These are phyloP conservation scores for Elongisporangium prolatum DNA, from an alignment of 352 stramenopile genomes.

Conservation along the genomic window DNA sequence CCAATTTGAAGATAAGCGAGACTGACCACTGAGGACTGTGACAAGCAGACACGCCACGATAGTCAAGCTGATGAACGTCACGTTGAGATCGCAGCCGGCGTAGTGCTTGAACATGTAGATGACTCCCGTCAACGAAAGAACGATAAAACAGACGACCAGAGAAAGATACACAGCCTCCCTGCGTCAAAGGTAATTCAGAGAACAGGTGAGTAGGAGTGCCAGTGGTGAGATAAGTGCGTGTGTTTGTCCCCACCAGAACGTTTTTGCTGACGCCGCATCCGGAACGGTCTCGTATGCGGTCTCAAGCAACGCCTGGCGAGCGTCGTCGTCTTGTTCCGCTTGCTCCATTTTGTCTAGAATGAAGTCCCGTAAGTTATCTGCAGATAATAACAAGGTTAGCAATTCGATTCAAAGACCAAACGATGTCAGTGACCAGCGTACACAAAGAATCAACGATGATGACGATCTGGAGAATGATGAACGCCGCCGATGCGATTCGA, in stretches of 20 bases:
- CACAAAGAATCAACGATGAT: conserved; percentile 78
- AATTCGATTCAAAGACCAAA: neutral
- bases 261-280: neutral
- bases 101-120: conserved; percentile 53
- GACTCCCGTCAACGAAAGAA: conserved; percentile 30
- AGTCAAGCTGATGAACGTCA: conserved; percentile 56
- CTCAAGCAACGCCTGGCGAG: conserved; percentile 40
- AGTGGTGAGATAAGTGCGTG: neutral
- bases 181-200: neutral
- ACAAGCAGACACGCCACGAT: conserved; percentile 35
- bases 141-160: conserved; percentile 31
- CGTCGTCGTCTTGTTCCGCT: conserved; percentile 46
- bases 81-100: conserved; percentile 44
- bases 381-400: neutral
- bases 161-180: conserved; percentile 60
- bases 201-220: neutral
- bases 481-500: conserved; percentile 49
- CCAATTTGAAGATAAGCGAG: neutral
- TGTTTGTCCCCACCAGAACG: neutral
- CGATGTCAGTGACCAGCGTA: conserved; percentile 10
- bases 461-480: conserved; percentile 75
- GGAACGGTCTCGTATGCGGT: neutral
- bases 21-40: conserved; percentile 49
- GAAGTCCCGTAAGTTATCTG: conserved; percentile 64
- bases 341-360: conserved; percentile 68